Evolutionary conservation across 805 yeast genomes (phyloP).

Genomic region (Kazachstania psychrophila): DNA sequence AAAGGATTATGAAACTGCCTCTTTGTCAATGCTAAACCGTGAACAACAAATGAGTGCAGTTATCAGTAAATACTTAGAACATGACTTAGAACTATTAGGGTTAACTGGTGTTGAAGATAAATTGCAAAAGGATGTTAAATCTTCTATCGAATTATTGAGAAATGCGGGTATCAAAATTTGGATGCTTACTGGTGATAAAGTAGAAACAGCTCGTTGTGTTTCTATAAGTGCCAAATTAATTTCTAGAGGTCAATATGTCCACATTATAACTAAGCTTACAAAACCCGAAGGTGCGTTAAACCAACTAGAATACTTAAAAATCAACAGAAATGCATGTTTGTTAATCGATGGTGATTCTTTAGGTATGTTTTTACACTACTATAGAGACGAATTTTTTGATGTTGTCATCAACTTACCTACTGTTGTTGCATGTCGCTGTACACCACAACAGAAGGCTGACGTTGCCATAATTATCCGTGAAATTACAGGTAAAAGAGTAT

Average conservation of each 20-base stretch:
- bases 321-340: slow-evolving; percentile 52
- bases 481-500: slow-evolving; percentile 78
- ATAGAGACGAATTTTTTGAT: slow-evolving; percentile 63
- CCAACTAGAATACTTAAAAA: slow-evolving; percentile 61
- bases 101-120: slow-evolving; percentile 97
- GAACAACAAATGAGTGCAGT: slow-evolving; percentile 65
- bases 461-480: slow-evolving; percentile 73
- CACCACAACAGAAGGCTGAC: slow-evolving; percentile 98
- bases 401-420: slow-evolving; percentile 75
- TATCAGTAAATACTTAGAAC: slow-evolving; percentile 62
- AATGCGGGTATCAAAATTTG: slow-evolving; percentile 97
- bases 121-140: slow-evolving; percentile 81
- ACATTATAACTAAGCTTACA: slow-evolving; percentile 61
- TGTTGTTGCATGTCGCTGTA: slow-evolving; percentile 96
- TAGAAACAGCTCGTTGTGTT: slow-evolving; percentile 96
- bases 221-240: slow-evolving; percentile 92
- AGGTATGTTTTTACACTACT: slow-evolving; percentile 53
- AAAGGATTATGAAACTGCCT: slow-evolving; percentile 58
- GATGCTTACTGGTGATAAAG: slow-evolving; percentile 99
- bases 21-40: slow-evolving; percentile 69
- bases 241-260: slow-evolving; percentile 88
- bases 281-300: slow-evolving; percentile 58
- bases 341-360: slow-evolving; percentile 92
- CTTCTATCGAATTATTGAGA: slow-evolving; percentile 82
- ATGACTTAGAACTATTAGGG: slow-evolving; percentile 77